Conservation (phyloP, 805 yeast species). For the Spathaspora girioi region DNA sequence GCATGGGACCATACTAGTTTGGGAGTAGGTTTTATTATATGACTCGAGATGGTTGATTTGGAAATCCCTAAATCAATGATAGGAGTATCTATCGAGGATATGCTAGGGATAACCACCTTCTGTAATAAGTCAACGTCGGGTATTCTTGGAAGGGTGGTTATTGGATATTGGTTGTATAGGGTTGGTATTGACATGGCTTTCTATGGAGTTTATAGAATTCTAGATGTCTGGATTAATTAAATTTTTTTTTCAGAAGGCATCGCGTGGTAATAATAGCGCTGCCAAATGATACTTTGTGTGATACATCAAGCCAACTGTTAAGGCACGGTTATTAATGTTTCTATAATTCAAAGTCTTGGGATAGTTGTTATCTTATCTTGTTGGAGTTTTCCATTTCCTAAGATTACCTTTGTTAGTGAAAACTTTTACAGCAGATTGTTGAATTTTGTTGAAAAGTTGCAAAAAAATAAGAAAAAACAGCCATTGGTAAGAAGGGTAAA, state of each 20-base stretch:
- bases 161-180: conserved; percentile 28
- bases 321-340: too few relatives aligned
- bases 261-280: conserved; percentile 2
- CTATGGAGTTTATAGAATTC: not conserved
- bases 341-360: too few relatives aligned
- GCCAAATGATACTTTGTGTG: not conserved
- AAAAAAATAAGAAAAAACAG: too few relatives aligned
- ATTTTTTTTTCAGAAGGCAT: conserved; percentile 2
- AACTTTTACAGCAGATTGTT: not conserved
- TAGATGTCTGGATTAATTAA: not conserved
- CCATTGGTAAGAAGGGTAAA: too few relatives aligned
- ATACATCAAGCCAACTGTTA: too few relatives aligned
- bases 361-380: not conserved
- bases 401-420: not conserved
- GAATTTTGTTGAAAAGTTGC: not conserved
- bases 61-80: conserved; percentile 50
- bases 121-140: conserved; percentile 22
- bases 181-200: conserved; percentile 11
- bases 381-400: too few relatives aligned
- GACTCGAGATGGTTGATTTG: conserved; percentile 50
- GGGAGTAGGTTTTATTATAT: conserved; percentile 54
- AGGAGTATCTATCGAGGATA: conserved; percentile 21
- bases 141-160: conserved; percentile 30
- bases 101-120: conserved; percentile 21
- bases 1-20: conserved; percentile 54